Conservation (phyloP, 768 basidiomycete species). For the Xerocomus spinulosus region DNA sequence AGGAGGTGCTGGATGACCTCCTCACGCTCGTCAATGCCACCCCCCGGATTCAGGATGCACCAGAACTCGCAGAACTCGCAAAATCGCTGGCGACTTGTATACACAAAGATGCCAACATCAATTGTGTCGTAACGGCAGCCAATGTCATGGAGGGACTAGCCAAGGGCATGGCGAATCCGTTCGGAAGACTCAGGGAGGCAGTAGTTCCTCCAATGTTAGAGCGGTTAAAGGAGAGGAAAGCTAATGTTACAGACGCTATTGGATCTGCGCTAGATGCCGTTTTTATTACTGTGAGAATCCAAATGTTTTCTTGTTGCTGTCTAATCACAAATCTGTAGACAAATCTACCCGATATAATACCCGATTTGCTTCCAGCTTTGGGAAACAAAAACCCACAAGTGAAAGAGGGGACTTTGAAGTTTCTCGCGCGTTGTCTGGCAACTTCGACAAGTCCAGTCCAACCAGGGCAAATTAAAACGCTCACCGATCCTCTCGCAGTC, state of each 20-base stretch:
- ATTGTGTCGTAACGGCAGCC: slow-evolving; percentile 88
- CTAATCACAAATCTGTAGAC: slow-evolving; percentile 44
- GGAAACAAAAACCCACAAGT: slow-evolving; percentile 95
- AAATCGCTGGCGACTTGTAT: slow-evolving; percentile 77
- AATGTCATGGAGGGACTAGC: slow-evolving; percentile 82
- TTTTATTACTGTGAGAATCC: slow-evolving; percentile 65
- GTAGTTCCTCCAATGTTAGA: slow-evolving; percentile 79
- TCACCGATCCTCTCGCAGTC: slow-evolving; percentile 69
- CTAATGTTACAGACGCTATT: slow-evolving; percentile 83
- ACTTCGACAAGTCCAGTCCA: slow-evolving; percentile 66
- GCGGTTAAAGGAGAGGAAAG: slow-evolving; percentile 90
- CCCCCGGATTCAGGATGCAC: slow-evolving; percentile 73
- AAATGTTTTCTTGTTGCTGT: slow-evolving; percentile 1
- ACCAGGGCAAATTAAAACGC: slow-evolving; percentile 71
- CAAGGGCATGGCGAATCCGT: slow-evolving; percentile 69
- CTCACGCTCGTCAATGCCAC: slow-evolving; percentile 62
- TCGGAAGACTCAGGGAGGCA: slow-evolving; percentile 67
- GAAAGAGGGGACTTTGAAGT: slow-evolving; percentile 88
- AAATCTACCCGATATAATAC: slow-evolving; percentile 71
- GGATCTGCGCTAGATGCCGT: slow-evolving; percentile 86
- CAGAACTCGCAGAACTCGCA: slow-evolving; percentile 71
- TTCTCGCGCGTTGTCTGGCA: slow-evolving; percentile 73
- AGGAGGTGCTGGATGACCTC: slow-evolving; percentile 85
- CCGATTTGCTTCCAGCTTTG: slow-evolving; percentile 73
- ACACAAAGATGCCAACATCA: slow-evolving; percentile 88